Percentiles rank a stretch among this genome's conserved stretches.
phyloP scores from a whole-genome alignment of 225 moss, liverwort and hornwort genomes.

The Physcomitrellopsis africana region DNA sequence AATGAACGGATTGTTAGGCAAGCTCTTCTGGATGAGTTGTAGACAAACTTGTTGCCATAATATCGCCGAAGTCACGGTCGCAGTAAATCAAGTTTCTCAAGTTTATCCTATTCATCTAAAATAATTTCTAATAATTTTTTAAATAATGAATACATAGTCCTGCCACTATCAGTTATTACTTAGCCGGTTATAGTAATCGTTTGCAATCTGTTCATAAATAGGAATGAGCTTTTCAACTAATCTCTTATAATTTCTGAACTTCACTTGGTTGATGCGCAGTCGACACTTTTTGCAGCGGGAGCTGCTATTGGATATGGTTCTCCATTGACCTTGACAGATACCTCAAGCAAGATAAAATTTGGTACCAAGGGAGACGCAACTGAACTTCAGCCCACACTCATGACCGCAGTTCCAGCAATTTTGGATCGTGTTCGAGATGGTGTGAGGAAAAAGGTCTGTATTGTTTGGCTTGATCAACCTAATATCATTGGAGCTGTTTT shows the following conservation, averaged over 20 bases:
- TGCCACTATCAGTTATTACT: background rate
- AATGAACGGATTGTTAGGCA: background rate
- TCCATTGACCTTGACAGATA: slow-evolving; percentile 89
- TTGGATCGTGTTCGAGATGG: slow-evolving; percentile 95
- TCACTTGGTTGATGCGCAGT: slow-evolving; percentile 52
- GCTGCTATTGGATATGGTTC: slow-evolving; percentile 92
- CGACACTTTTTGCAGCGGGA: slow-evolving; percentile 71
- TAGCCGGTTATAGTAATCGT: background rate
- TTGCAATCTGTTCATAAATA: slow-evolving; percentile 9
- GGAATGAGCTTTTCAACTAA: slow-evolving; percentile 11
- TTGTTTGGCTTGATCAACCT: slow-evolving; percentile 15
- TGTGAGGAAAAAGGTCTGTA: slow-evolving; percentile 80
- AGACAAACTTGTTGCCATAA: background rate
- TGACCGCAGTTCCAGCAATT: slow-evolving; percentile 98
- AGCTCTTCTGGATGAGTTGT: slow-evolving; percentile 4
- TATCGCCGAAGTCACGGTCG: background rate
- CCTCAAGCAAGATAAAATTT: slow-evolving; percentile 88
- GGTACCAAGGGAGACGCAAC: slow-evolving; percentile 92
- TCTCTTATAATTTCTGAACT: slow-evolving; percentile 2
- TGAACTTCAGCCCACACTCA: slow-evolving; percentile 80
- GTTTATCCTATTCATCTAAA: background rate
- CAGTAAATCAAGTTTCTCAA: slow-evolving; percentile 1
- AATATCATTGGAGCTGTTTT: background rate
- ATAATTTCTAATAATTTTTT: background rate
- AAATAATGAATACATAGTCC: background rate